Conservation (phyloP, 1,284 basidiomycete genomes). For the Rhodotorula glutinis region DNA sequence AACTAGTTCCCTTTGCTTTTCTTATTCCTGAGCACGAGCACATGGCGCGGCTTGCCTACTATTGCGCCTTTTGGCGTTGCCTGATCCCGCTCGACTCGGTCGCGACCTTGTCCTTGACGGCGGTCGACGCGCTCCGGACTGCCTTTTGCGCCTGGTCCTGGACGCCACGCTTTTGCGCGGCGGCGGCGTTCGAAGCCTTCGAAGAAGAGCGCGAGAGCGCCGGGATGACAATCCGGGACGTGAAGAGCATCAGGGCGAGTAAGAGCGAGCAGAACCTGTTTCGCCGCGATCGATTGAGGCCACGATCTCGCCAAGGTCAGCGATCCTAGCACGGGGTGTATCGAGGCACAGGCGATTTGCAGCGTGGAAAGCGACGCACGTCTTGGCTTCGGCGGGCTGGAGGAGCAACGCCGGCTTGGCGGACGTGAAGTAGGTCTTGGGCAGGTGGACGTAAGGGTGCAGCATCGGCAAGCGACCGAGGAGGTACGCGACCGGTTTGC, state of each 20-base stretch:
- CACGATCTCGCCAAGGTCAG: no score
- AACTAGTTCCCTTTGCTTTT: no score
- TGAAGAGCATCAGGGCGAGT: conserved; percentile 32
- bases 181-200: neutral
- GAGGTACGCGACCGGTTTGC: conserved; percentile 24
- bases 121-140: neutral
- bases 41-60: no score
- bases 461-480: conserved; percentile 25
- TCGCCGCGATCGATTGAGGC: no score
- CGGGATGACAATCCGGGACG: conserved; percentile 17
- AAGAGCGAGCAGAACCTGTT: conserved; percentile 35
- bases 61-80: conserved; percentile 28
- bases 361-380: conserved; percentile 8
- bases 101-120: neutral
- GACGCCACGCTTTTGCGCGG: neutral
- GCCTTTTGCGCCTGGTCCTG: conserved; percentile 4
- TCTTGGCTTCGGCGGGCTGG: conserved; percentile 36
- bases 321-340: conserved; percentile 8
- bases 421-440: conserved; percentile 32
- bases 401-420: conserved; percentile 14
- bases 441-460: conserved; percentile 22
- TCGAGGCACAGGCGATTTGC: no score
- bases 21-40: no score
- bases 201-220: neutral
- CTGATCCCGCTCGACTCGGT: neutral